phyloP scores from a whole-genome alignment of 495 filamentous ascomycete species.

The Neurospora sp. region DNA sequence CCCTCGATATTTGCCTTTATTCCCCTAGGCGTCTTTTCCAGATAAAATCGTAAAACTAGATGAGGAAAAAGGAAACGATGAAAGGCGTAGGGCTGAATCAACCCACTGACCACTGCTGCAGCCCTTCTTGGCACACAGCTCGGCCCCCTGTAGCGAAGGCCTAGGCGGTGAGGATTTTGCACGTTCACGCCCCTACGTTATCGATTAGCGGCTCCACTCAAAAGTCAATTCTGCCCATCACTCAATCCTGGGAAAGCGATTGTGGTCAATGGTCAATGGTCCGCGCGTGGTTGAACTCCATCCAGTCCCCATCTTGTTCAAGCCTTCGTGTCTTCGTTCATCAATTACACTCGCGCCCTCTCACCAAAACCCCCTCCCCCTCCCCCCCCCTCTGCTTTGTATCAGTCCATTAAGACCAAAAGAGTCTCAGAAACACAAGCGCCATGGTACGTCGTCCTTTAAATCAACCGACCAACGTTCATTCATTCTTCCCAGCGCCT shows the following conservation, averaged over 20 bases:
- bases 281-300: neutral
- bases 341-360: neutral
- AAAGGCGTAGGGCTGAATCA: neutral
- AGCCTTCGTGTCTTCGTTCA: too few relatives aligned
- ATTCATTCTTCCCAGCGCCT: too few relatives aligned
- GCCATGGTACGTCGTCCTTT: slow-evolving; percentile 7
- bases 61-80: neutral
- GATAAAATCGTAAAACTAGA: neutral
- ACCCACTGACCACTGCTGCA: neutral
- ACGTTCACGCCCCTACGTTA: neutral
- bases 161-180: neutral
- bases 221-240: slow-evolving; percentile 13
- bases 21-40: neutral
- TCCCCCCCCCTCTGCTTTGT: neutral
- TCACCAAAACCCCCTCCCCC: too few relatives aligned
- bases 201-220: slow-evolving; percentile 16
- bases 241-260: neutral
- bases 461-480: neutral
- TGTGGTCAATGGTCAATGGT: neutral
- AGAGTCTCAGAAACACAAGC: neutral
- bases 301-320: neutral
- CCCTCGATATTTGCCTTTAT: neutral
- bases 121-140: neutral
- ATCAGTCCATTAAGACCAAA: neutral
- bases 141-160: neutral